Evolutionary conservation across 2,329 filamentous ascomycete species (phyloP).

Genomic region (Gnomoniopsis smithogilvyi): DNA sequence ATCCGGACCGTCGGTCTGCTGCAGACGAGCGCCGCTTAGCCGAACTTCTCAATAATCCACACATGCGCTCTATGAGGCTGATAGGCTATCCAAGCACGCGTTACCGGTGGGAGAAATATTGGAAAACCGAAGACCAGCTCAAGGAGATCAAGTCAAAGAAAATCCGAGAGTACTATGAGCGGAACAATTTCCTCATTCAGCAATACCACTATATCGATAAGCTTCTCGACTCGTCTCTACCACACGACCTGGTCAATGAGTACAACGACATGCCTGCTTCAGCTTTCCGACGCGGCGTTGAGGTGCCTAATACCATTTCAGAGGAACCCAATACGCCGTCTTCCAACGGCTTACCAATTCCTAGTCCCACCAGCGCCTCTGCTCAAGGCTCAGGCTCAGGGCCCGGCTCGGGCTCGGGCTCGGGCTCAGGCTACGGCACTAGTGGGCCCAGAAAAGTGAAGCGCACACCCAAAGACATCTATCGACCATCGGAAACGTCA

Average conservation of each 20-base stretch:
- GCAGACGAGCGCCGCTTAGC: conserved; percentile 58
- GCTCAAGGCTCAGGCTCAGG: conserved; percentile 11
- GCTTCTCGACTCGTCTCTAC: conserved; percentile 86
- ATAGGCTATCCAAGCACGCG: conserved; percentile 86
- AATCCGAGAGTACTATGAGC: conserved; percentile 80
- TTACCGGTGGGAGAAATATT: conserved; percentile 85
- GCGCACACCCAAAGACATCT: conserved; percentile 82
- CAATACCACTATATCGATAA: conserved; percentile 93
- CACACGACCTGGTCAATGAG: conserved; percentile 86
- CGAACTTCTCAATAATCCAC: conserved; percentile 60
- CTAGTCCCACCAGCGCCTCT: conserved; percentile 20
- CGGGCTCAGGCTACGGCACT: conserved; percentile 13
- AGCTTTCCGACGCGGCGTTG: conserved; percentile 49
- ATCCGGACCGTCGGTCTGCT: conserved; percentile 41
- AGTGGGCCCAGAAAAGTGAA: conserved; percentile 53
- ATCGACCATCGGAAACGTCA: conserved; percentile 68
- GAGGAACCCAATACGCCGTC: conserved; percentile 54
- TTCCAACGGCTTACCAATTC: conserved; percentile 26
- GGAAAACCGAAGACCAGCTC: conserved; percentile 75
- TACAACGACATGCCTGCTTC: conserved; percentile 65
- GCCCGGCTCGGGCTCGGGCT: conserved; percentile 10
- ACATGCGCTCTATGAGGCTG: conserved; percentile 78
- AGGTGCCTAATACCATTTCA: conserved; percentile 71
- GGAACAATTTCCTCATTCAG: conserved; percentile 83
- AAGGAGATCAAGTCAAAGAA: conserved; percentile 63